Evolutionary conservation across 2,329 filamentous ascomycete genomes (phyloP).

Genomic region (Celoporthe dispersa): DNA sequence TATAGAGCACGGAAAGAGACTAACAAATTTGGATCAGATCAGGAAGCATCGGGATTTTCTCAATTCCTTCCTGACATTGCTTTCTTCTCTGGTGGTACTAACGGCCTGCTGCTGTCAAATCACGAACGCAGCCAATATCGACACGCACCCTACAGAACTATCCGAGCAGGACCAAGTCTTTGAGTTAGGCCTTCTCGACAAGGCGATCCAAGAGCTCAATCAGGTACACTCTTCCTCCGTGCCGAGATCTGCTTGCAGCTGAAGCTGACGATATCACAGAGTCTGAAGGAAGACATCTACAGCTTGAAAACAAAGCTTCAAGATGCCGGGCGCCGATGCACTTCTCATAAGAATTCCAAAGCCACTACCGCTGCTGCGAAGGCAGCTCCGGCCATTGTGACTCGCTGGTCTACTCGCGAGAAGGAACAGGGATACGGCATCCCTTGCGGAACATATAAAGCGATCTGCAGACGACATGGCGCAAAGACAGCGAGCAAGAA

Average conservation of each 20-base stretch:
- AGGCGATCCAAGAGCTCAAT: not conserved
- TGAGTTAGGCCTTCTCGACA: constrained; percentile 12
- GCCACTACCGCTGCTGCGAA: not conserved
- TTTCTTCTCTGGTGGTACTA: constrained; percentile 45
- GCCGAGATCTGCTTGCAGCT: not conserved
- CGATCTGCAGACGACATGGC: constrained; percentile 11
- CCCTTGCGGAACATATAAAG: not conserved
- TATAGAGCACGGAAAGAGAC: constrained; percentile 60
- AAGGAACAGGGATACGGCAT: not conserved
- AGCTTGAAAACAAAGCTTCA: not conserved
- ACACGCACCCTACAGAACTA: not conserved
- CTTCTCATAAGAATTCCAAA: not conserved
- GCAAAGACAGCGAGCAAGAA: not conserved
- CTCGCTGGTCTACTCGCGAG: not conserved
- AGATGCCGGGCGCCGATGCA: not conserved
- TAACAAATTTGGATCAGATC: constrained; percentile 47
- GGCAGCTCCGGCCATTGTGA: not conserved
- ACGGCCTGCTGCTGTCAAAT: not conserved
- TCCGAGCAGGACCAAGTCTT: not conserved
- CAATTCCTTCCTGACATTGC: constrained; percentile 51
- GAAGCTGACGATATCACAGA: not conserved
- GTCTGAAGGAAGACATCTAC: not conserved
- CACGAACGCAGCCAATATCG: not conserved
- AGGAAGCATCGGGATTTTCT: constrained; percentile 54
- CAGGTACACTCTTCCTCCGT: not conserved